Conservation (phyloP, 345 rosid species). For the Camelina neglecta region DNA sequence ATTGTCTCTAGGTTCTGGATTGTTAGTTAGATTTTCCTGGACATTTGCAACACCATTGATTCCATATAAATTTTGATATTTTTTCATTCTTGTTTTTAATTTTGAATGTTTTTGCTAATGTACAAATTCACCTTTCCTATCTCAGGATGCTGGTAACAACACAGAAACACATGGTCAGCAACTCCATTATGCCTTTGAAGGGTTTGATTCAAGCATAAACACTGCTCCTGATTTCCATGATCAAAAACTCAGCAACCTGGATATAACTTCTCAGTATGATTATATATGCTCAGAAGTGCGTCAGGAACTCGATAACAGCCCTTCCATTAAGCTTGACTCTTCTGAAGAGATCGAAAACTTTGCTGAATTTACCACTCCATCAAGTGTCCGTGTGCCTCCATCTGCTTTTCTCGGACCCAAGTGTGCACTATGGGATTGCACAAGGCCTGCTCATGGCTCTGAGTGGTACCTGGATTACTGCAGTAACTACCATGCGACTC, state of each 20-base stretch:
- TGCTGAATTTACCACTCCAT: constrained; percentile 46
- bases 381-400: constrained; percentile 61
- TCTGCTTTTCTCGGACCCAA: constrained; percentile 85
- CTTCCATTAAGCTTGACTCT: constrained; percentile 44
- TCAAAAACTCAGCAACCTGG: constrained; percentile 44
- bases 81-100: neutral
- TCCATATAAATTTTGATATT: neutral
- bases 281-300: constrained; percentile 51
- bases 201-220: constrained; percentile 52
- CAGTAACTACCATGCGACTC: constrained; percentile 69
- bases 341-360: constrained; percentile 44
- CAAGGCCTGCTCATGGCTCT: constrained; percentile 77
- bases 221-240: constrained; percentile 45
- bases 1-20: constrained; percentile 14
- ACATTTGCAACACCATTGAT: constrained; percentile 16
- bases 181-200: constrained; percentile 45
- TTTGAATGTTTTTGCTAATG: constrained; percentile 14
- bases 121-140: constrained; percentile 25
- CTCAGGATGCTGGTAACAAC: constrained; percentile 54
- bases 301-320: constrained; percentile 53
- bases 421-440: constrained; percentile 94
- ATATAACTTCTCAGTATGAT: constrained; percentile 55
- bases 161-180: constrained; percentile 45
- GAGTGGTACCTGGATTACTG: constrained; percentile 69
- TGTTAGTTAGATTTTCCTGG: neutral